Conservation (phyloP, 306 rosid genomes). For the Rosa rugosa region DNA sequence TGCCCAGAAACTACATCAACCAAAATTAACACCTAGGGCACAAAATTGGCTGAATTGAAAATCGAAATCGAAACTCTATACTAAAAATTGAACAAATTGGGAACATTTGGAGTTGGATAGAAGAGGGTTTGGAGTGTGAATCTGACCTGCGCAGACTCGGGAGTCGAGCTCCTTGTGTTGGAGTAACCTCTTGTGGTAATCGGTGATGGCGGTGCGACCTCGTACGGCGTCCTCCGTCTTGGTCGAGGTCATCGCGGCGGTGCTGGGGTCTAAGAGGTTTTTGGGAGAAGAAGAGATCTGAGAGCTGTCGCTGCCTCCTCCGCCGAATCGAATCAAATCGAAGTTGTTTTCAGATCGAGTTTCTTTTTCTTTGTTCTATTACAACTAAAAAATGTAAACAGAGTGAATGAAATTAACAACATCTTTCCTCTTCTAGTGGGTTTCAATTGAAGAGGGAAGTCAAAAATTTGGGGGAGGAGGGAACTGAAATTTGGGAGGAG, state of each 20-base stretch:
- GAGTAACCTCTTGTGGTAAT: constrained; percentile 76
- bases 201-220: constrained; percentile 58
- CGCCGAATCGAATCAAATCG: too few species aligned
- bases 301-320: neutral
- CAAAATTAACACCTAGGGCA: neutral
- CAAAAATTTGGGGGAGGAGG: too few species aligned
- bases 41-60: neutral
- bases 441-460: too few species aligned
- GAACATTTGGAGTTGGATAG: neutral
- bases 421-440: too few species aligned
- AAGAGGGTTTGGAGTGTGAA: constrained; percentile 14
- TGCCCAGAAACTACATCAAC: neutral
- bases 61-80: neutral
- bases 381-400: too few species aligned
- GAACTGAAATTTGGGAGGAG: too few species aligned
- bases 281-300: neutral
- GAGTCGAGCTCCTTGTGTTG: constrained; percentile 85
- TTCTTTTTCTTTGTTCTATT: too few species aligned
- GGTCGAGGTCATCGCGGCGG: constrained; percentile 46
- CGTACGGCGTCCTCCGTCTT: constrained; percentile 64
- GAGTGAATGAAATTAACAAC: too few species aligned
- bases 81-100: neutral
- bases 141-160: constrained; percentile 73
- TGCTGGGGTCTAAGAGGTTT: neutral
- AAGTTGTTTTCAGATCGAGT: too few species aligned